Evolutionary conservation across 2,329 filamentous ascomycete genomes (phyloP), one percentile per base, ranked within the genome.

Genomic region (Colletotrichum orchidophilum): DNA sequence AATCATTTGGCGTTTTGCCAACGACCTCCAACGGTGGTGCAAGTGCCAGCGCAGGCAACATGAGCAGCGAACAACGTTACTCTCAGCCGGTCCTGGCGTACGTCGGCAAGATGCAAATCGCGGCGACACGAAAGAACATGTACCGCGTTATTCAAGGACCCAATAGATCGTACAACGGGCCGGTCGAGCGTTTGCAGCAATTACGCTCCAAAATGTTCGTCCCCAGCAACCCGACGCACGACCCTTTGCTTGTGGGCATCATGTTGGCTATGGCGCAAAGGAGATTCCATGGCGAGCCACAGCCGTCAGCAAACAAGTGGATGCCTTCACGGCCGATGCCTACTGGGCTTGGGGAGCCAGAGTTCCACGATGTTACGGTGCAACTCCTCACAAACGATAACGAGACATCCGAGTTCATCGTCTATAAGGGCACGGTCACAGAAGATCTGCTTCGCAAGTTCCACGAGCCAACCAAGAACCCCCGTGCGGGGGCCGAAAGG

Each of bases 231-330:
- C 71, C 77, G 2, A 83, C 89, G 59, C 84, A 87, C 58, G 88
- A 91, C 74, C 80, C 85, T 0, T 85, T 87, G 67, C 81, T 89
- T 42, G 80, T 87, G 5, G 87, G 83, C 24, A 82, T 85, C 53
- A 85, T 90, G 67, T 74, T 91, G 13, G 85, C 86, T 57, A 87
- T 90, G 85, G 88, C 88, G 8, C 88, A 91, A 74, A 81, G 83
- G 9, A 83, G 87, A 57, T 87, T 87, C 67, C 89, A 90, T 75
- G 54, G 73, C 24, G 65, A 73, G 24, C 68, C 71, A 15, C 54
- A 42, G 63, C 63, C 68, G n/a, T 61, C 63, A 7, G 33, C 63
- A 39, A 68, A 50, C 15, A 73, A 68, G 15, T 67, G 71, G 68
- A 42, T 54, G 8, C 59, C 70, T 12, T 70, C 66, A 13, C 60